Base-by-base conservation (phyloP, 164 flowering plant genomes). In the Euptelea pleiosperma region DNA sequence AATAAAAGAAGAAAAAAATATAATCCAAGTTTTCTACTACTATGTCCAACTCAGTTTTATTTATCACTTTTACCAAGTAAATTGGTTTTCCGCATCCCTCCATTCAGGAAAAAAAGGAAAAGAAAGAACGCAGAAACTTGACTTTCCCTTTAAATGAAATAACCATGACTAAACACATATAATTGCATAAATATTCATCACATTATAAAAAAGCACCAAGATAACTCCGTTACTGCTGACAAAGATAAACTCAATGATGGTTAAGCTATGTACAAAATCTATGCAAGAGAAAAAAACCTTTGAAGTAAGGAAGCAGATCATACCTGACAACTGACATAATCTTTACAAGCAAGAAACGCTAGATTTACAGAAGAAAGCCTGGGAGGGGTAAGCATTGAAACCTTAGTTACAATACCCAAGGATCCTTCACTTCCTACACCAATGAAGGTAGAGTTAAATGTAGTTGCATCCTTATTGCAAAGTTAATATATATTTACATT, bases 381-480 rank as follows among this genome's bases (percentile, higher is more conserved):
- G 40, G 84, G 83, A 51, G 97, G 97, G 8, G 96, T 83, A 55
- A 90, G 92, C 66, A 93, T 81, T 31, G 99, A 86, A 61, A 93
- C 85, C 72, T 86, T 93, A 42, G 97, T 90, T 40, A 90, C 75
- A 69, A 93, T 77, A 24, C 99, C 99, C 69, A 90, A 68, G 22
- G 99, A 83, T 53, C 99, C 99, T 79, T 93, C 99, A 82, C 99
- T 86, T 55, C 99, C 99, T 93, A 69, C 55, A 69, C 25, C 43
- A 66, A 56, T 37, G 36, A 59, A 35, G 62, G 35, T 22, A 60
- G 3, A 34, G 50, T 51, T 22, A 8, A 36, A 64, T 29, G 40
- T 18, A 49, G 40, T 47, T 41, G 18, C 15, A 40, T 33, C 52
- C 43, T 43, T 36, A 25, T 30, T 4, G 30, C n/a, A 16, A 61